Evolutionary conservation across 2,329 filamentous ascomycete species (phyloP).

Genomic region (Rhexocercosporidium sp.): DNA sequence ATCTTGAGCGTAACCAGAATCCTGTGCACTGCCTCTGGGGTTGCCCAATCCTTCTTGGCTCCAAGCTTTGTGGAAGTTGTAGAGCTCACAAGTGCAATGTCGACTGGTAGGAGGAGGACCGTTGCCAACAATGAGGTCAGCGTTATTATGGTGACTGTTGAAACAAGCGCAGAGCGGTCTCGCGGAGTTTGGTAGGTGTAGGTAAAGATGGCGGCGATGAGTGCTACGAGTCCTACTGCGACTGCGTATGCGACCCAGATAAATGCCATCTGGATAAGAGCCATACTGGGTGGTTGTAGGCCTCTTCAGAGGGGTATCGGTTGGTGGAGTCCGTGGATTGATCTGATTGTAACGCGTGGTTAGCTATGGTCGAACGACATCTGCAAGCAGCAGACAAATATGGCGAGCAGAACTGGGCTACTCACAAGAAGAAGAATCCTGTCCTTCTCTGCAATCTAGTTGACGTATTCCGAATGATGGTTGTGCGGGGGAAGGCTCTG

Average conservation of each 20-base stretch:
- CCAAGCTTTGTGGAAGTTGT: slow-evolving; percentile 79
- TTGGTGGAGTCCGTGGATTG: slow-evolving; percentile 14
- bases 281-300: slow-evolving; percentile 35
- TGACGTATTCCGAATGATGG: neutral
- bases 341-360: slow-evolving; percentile 16
- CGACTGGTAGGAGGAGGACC: slow-evolving; percentile 88
- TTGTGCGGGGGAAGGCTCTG: neutral
- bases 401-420: neutral
- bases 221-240: slow-evolving; percentile 76
- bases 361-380: slow-evolving; percentile 2
- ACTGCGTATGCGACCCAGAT: slow-evolving; percentile 96
- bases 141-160: slow-evolving; percentile 83
- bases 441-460: neutral
- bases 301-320: slow-evolving; percentile 15
- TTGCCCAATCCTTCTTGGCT: slow-evolving; percentile 93
- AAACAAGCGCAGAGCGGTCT: slow-evolving; percentile 84
- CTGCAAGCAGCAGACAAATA: neutral
- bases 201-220: slow-evolving; percentile 82
- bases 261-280: slow-evolving; percentile 80
- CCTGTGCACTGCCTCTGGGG: slow-evolving; percentile 75
- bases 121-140: slow-evolving; percentile 89
- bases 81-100: slow-evolving; percentile 91
- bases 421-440: slow-evolving; percentile 6
- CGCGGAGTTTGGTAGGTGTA: slow-evolving; percentile 90
- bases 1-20: slow-evolving; percentile 83